phyloP scores from a whole-genome alignment of 176 grass and related monocot species.

The Ananas comosus region DNA sequence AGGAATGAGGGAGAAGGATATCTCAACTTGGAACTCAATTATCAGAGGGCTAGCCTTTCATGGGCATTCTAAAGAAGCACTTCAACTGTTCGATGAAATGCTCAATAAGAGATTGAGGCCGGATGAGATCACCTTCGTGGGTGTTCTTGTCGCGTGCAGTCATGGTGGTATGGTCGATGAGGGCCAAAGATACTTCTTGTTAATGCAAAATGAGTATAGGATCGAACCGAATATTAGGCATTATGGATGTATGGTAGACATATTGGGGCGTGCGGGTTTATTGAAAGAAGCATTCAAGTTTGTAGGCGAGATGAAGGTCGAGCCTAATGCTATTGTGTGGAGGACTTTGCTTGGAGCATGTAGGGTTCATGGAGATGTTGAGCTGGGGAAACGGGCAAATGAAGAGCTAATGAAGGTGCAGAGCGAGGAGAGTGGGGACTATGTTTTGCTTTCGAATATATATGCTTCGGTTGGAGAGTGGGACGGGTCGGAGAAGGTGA shows the following conservation, averaged over 20 bases:
- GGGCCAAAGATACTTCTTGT: slow-evolving; percentile 49
- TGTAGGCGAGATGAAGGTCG: slow-evolving; percentile 53
- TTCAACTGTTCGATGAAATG: slow-evolving; percentile 58
- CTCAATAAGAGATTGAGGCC: slow-evolving; percentile 42
- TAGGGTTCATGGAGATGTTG: slow-evolving; percentile 59
- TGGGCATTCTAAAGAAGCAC: slow-evolving; percentile 38
- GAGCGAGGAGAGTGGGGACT: slow-evolving; percentile 65
- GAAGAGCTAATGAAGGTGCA: slow-evolving; percentile 40
- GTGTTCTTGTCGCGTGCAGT: slow-evolving; percentile 66
- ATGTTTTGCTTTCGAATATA: slow-evolving; percentile 74
- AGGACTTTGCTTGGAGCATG: slow-evolving; percentile 78
- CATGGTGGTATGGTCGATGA: slow-evolving; percentile 54
- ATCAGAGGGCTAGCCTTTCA: slow-evolving; percentile 69
- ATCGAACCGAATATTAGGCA: slow-evolving; percentile 82
- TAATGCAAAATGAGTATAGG: slow-evolving; percentile 55
- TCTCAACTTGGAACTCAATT: slow-evolving; percentile 85
- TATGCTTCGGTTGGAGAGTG: slow-evolving; percentile 81
- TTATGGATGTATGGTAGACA: slow-evolving; percentile 78
- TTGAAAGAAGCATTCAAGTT: slow-evolving; percentile 78
- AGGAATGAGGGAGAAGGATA: slow-evolving; percentile 48
- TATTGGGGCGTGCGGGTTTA: slow-evolving; percentile 66
- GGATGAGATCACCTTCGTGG: slow-evolving; percentile 79
- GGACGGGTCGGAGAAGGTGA: slow-evolving; percentile 51
- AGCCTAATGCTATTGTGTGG: slow-evolving; percentile 75
- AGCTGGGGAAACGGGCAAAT: slow-evolving; percentile 54